A percentile compares a stretch with the other conserved stretches of the same genome.
phyloP scores from a whole-genome alignment of 2,329 filamentous ascomycete genomes.

The Tolypocladium capitatum region DNA sequence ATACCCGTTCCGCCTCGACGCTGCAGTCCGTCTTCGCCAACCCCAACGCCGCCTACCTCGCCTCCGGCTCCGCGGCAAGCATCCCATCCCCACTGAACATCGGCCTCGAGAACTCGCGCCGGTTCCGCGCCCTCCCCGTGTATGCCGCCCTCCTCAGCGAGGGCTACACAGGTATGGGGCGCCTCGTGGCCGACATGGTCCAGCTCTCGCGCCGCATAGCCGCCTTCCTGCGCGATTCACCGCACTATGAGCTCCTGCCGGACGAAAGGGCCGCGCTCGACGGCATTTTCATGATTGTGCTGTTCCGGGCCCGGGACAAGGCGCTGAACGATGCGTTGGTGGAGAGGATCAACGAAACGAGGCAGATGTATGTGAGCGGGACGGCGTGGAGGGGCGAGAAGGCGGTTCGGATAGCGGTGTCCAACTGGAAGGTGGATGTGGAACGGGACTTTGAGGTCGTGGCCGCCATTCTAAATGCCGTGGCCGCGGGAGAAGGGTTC shows the following conservation, averaged over 20 bases:
- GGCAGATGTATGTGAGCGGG: conserved; percentile 70
- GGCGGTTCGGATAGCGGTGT: conserved; percentile 73
- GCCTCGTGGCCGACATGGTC: conserved; percentile 62
- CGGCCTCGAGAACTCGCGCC: conserved; percentile 79
- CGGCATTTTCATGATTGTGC: conserved; percentile 49
- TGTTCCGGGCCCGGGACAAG: conserved; percentile 60
- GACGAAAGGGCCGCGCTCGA: conserved; percentile 28
- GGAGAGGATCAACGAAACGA: conserved; percentile 56
- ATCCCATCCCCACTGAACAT: conserved; percentile 78
- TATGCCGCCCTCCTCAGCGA: conserved; percentile 70
- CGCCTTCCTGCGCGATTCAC: conserved; percentile 44
- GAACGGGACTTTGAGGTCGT: conserved; percentile 55
- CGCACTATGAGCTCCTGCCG: conserved; percentile 55
- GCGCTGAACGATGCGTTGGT: conserved; percentile 54
- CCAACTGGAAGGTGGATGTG: conserved; percentile 68
- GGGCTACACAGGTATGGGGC: conserved; percentile 53
- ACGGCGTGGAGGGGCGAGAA: conserved; percentile 62
- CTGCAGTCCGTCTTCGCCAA: conserved; percentile 61
- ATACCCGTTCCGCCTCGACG: conserved; percentile 50
- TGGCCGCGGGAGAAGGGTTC: conserved; percentile 23
- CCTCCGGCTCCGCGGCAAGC: conserved; percentile 20
- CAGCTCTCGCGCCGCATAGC: conserved; percentile 56
- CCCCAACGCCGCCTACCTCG: conserved; percentile 72
- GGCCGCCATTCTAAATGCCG: conserved; percentile 42
- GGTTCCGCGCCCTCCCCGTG: conserved; percentile 80